phyloP scores from a whole-genome alignment of 441 rosid species.

The Cnidoscolus chayamansa region DNA sequence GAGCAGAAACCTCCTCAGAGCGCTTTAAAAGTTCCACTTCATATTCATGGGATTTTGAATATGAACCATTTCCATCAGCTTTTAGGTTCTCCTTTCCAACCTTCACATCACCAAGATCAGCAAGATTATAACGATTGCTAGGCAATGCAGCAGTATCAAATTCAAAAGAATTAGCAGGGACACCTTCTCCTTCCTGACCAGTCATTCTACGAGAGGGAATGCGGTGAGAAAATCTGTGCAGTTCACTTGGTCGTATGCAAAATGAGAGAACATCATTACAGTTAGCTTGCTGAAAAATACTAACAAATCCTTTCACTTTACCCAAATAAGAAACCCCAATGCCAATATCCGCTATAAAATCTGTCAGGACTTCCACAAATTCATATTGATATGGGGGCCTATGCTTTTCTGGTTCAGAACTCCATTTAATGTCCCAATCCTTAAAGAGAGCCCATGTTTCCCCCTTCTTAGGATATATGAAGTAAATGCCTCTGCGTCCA shows the following conservation, averaged over 20 bases:
- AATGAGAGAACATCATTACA: conserved; percentile 24
- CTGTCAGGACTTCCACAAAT: conserved; percentile 67
- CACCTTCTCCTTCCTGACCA: conserved; percentile 55
- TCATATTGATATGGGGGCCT: conserved; percentile 54
- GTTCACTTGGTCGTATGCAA: conserved; percentile 37
- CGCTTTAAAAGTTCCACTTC: conserved; percentile 20
- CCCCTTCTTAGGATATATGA: conserved; percentile 63
- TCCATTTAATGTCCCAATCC: conserved; percentile 60
- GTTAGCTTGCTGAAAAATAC: conserved; percentile 41
- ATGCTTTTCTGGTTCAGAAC: conserved; percentile 34
- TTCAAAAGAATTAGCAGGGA: conserved; percentile 59
- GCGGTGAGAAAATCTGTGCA: conserved; percentile 58
- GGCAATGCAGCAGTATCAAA: conserved; percentile 69
- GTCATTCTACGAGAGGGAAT: conserved; percentile 53
- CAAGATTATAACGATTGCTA: conserved; percentile 25
- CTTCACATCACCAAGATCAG: conserved; percentile 22
- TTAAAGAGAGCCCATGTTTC: conserved; percentile 83
- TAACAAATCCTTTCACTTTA: conserved; percentile 67
- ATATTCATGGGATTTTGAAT: conserved; percentile 24
- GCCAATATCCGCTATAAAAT: conserved; percentile 36
- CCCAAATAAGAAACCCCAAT: conserved; percentile 54
- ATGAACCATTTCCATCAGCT: conserved; percentile 17
- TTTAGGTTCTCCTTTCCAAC: conserved; percentile 21
- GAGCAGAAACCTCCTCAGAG: conserved; percentile 22
- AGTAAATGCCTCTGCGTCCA: conserved; percentile 20